These are phyloP conservation scores for Irpex sp. DNA, from an alignment of 1,284 basidiomycete genomes.

Conservation along the genomic window DNA sequence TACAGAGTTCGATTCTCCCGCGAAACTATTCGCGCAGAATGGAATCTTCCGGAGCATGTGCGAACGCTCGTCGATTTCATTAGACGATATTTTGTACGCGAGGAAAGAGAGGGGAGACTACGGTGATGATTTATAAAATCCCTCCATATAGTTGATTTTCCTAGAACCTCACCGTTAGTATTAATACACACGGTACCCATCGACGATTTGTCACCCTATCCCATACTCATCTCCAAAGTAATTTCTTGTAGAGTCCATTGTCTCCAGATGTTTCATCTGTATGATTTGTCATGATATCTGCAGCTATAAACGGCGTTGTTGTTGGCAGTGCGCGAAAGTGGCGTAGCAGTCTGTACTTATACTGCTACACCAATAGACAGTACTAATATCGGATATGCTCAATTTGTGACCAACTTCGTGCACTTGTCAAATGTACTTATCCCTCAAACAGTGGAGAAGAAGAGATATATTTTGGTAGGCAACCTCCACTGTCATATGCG, in stretches of 20 bases:
- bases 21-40: constrained; percentile 51
- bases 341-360: not conserved
- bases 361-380: not conserved
- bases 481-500: too few relatives aligned
- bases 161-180: not conserved
- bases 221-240: not conserved
- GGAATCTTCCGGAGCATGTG: constrained; percentile 78
- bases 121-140: not conserved
- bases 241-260: too few relatives aligned
- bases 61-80: constrained; percentile 60
- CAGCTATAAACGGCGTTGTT: too few relatives aligned
- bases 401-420: too few relatives aligned
- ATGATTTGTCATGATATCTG: too few relatives aligned
- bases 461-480: too few relatives aligned
- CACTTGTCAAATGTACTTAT: too few relatives aligned
- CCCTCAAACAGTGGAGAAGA: too few relatives aligned
- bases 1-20: constrained; percentile 71
- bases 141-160: not conserved
- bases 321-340: not conserved
- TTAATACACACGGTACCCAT: not conserved
- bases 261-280: too few relatives aligned
- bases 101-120: constrained; percentile 24
- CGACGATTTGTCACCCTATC: not conserved
- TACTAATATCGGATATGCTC: too few relatives aligned
- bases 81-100: constrained; percentile 57